Evolutionary conservation across 257 asterid genomes (phyloP), one percentile per base, ranked within the genome.

Genomic region (Solanum pennellii): DNA sequence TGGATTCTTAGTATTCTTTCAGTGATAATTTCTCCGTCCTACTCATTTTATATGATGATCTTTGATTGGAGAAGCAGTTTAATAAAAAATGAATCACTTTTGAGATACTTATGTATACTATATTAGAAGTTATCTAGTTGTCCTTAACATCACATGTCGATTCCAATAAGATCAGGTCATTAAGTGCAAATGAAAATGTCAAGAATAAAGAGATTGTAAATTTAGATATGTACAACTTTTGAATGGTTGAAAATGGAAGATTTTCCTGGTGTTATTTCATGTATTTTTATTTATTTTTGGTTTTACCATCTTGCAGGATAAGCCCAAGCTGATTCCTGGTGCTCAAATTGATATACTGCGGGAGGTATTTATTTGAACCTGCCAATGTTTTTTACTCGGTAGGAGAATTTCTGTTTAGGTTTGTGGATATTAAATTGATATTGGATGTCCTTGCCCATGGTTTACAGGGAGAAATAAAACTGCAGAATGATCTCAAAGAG

Each of bases 341-440:
- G 96, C 88, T 88, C 94, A 84, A 89, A 94, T 97, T 88, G 98
- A 97, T 83, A 89, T 97, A 88, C 89, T 95, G 89, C 74, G 90
- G 87, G 99, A 94, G 99, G 99, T 97, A 91, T 83, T 71, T 39
- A 84, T 29, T 18, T 49, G 45, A 39, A 85, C 66, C 89, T 74
- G 13, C 35, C 86, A 3, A 59, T 59, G 9, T 59, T 59, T 45
- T 59, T 59, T 59, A 8, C 59, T 23, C 35, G 42, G 23, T 76
- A 42, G 83, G 16, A 82, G 12, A 49, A 11, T 7, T 82, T 74
- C 33, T 84, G 83, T 86, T 83, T 77, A 42, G 60, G 83, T 59
- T 77, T 60, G 88, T 83, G 72, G 83, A 20, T 27, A 25, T 76
- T 41, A 5, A 47, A 29, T 49, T 29, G 69, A 6, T 31, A 82